Evolutionary conservation across 2,329 filamentous ascomycete species (phyloP).

Genomic region (Pseudogymnoascus sp.): DNA sequence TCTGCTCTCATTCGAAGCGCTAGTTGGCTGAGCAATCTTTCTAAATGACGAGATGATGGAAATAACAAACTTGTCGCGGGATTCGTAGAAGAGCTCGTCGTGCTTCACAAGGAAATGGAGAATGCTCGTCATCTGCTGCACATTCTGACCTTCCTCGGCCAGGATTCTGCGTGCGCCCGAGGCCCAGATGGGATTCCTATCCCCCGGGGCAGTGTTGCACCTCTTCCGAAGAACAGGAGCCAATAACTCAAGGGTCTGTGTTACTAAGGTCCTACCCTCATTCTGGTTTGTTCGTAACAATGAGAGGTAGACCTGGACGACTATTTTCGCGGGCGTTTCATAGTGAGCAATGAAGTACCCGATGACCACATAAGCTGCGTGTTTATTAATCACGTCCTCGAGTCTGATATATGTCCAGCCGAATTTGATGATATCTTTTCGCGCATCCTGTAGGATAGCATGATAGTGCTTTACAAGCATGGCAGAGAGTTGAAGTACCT

Average conservation of each 20-base stretch:
- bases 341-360: constrained; percentile 97
- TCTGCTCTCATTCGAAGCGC: constrained; percentile 83
- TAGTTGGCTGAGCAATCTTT: constrained; percentile 79
- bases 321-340: constrained; percentile 93
- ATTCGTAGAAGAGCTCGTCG: constrained; percentile 89
- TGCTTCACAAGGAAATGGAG: constrained; percentile 95
- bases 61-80: constrained; percentile 80
- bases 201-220: constrained; percentile 58
- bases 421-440: constrained; percentile 98
- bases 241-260: constrained; percentile 87
- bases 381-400: constrained; percentile 99
- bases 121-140: constrained; percentile 93
- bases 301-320: constrained; percentile 88
- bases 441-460: constrained; percentile 75
- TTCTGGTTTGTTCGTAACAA: constrained; percentile 90
- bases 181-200: constrained; percentile 79
- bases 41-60: constrained; percentile 82
- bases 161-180: constrained; percentile 84
- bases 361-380: constrained; percentile 93
- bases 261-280: constrained; percentile 84
- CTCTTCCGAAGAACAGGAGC: constrained; percentile 89
- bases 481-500: constrained; percentile 88
- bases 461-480: constrained; percentile 94
- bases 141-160: constrained; percentile 87
- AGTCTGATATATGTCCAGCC: constrained; percentile 97